Base-by-base conservation (phyloP, 139 green algal genomes). In the Micractinium sp. region DNA sequence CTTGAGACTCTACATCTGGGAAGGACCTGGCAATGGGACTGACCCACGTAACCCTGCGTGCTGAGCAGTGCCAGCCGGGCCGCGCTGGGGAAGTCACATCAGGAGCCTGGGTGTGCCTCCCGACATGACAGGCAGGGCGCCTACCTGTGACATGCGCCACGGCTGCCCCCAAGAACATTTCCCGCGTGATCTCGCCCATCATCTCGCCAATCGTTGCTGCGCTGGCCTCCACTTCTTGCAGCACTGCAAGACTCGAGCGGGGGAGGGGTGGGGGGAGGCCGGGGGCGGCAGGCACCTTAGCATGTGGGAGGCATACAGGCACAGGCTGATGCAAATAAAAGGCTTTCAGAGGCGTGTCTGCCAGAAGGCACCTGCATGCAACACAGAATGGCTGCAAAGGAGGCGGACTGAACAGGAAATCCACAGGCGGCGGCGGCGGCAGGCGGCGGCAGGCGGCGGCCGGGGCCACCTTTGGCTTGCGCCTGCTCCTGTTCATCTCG, bases 121-220 rank as follows among this genome's bases (percentile, higher is more conserved):
- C 73, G 20, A 20, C 35, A 23, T 53, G 20, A 5, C 0, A 60
- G 73, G 27, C 69, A 77, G 27, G 35, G 20, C 23, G 14, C 82
- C 38, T 61, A 89, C 66, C 85, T 38, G 69, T 76, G 86, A 89
- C 69, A 22, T 74, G 56, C 29, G 69, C 39, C n/a, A 75, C 69
- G 16, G 85, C 85, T 16, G 85, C 53, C 22, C 79, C 85, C 41
- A 88, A 3, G 13, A 88, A 88, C 22, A 88, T n/a, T n/a, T 81
- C 47, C 31, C 69, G 66, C 3, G 85, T 31, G 12, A 88, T 56
- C 35, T 88, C 85, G 33, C 53, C n/a, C 22, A 88, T 75, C 53
- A 88, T 88, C 2, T 81, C 75, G 31, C 82, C 85, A 20, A 88
- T 83, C 77, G 61, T 9, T 0, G 39, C 29, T 1, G 77, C 77